These are phyloP conservation scores for Echinosophora koreensis DNA, from an alignment of 306 rosid species.

Conservation along the genomic window DNA sequence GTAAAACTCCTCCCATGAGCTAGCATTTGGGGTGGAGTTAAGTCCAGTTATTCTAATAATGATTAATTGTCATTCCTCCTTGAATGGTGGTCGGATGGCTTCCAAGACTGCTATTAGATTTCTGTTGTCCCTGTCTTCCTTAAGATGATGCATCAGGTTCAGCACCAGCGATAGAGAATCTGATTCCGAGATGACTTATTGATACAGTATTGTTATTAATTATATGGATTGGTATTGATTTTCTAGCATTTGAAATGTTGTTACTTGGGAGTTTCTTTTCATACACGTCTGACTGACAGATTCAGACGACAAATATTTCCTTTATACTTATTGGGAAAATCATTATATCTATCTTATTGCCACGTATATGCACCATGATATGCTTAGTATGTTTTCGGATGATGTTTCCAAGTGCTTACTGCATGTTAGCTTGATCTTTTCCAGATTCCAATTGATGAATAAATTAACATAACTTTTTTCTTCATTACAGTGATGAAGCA, in stretches of 20 bases:
- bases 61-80: background rate
- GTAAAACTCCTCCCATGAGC: too few relatives aligned
- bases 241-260: slow-evolving; percentile 27
- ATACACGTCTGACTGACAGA: background rate
- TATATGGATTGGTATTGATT: background rate
- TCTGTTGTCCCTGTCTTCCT: slow-evolving; percentile 15
- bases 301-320: slow-evolving; percentile 9
- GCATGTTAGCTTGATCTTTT: slow-evolving; percentile 26
- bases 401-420: slow-evolving; percentile 2
- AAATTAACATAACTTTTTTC: slow-evolving; percentile 33
- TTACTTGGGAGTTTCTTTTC: background rate
- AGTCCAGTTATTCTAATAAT: background rate
- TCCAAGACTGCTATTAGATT: background rate
- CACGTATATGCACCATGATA: background rate
- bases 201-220: slow-evolving; percentile 29
- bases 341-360: background rate
- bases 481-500: slow-evolving; percentile 75
- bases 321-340: slow-evolving; percentile 22
- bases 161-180: slow-evolving; percentile 2
- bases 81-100: slow-evolving; percentile 10
- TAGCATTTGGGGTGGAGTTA: too few relatives aligned
- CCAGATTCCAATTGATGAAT: slow-evolving; percentile 12
- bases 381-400: background rate
- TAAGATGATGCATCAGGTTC: slow-evolving; percentile 6
- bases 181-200: background rate